Base-by-base conservation (phyloP, 2,329 filamentous ascomycete genomes). In the Fusarium burgessii region DNA sequence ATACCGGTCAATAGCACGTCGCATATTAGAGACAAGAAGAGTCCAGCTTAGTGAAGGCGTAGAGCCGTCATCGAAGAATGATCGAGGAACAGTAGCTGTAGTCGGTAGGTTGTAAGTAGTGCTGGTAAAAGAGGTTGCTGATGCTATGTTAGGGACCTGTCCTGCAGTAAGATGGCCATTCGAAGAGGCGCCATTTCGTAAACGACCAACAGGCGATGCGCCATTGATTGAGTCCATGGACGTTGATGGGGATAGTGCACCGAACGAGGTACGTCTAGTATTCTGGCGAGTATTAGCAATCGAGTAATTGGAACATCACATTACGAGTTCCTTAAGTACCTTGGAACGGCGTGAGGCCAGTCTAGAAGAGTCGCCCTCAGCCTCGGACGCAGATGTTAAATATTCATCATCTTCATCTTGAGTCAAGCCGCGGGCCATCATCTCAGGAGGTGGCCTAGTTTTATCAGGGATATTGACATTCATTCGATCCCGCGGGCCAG, bases 401-500 rank as follows among this genome's bases (percentile, higher is more conserved):
- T 96, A 95, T 77, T 97, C 94, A 56, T 97, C 94, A 71, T 97
- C 94, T 77, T 98, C 95, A 66, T 96, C 93, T 73, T 93, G 91
- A 72, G 91, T 88, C 58, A 90, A 89, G 18, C 94, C 94, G 64
- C 93, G 88, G 43, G 94, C 94, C 89, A 97, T 94, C 85, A 98
- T 87, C 81, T 98, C 95, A 6, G 94, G 90, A 3, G 96, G 96
- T 9, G 94, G 94, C 63, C 95, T 89, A 15, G 95, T 97, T 79
- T 94, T 93, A 63, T 97, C 94, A 23, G 95, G 95, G 58, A 98
- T 91, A 77, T 89, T 91, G 68, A 97, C 91, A 79, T 97, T 95
- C 83, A 92, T 95, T 66, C 94, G 91, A 81, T 98, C 94, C 73
- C 92, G 89, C 5, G 96, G 96, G 3, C 95, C 95, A 59, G 88